These are phyloP conservation scores for Coemansia sp. DNA, from an alignment of 192 early-diverging fungal species.

Conservation along the genomic window DNA sequence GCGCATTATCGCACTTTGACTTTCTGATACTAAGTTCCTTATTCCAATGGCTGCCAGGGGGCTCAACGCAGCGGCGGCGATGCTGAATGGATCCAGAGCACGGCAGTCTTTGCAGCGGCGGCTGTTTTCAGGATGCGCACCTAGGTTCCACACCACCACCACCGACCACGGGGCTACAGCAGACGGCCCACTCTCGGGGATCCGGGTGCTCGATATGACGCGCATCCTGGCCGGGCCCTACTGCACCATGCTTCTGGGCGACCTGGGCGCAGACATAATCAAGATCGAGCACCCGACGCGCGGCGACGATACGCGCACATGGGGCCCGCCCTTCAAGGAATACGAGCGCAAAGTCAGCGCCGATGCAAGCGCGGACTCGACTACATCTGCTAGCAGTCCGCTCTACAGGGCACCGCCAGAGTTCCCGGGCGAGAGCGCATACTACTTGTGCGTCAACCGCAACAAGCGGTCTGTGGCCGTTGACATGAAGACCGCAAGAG, in stretches of 20 bases:
- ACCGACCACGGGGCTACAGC: neutral
- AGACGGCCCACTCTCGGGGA: slow-evolving; percentile 62
- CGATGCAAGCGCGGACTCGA: slow-evolving; percentile 27
- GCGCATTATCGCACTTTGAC: too few relatives aligned
- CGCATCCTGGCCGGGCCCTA: slow-evolving; percentile 78
- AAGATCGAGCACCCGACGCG: slow-evolving; percentile 83
- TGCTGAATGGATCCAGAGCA: neutral
- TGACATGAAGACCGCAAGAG: slow-evolving; percentile 73
- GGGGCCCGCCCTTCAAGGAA: slow-evolving; percentile 70
- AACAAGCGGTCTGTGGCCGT: slow-evolving; percentile 92
- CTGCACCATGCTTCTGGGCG: slow-evolving; percentile 78
- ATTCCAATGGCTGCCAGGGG: neutral
- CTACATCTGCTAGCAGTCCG: neutral
- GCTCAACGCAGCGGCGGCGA: neutral
- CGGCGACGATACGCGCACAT: slow-evolving; percentile 89
- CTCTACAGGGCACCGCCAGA: slow-evolving; percentile 46
- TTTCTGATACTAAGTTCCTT: neutral
- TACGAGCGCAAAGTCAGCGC: slow-evolving; percentile 12
- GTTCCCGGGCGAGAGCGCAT: slow-evolving; percentile 71
- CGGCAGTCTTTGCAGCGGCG: neutral
- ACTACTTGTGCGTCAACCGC: slow-evolving; percentile 90
- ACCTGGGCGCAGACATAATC: slow-evolving; percentile 86
- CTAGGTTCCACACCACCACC: neutral
- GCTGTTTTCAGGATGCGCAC: neutral
- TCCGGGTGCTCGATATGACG: slow-evolving; percentile 73